Evolutionary conservation across 176 grass and related monocot genomes (phyloP), one percentile per base, ranked within the genome.

Genomic region (Lolium multiflorum): DNA sequence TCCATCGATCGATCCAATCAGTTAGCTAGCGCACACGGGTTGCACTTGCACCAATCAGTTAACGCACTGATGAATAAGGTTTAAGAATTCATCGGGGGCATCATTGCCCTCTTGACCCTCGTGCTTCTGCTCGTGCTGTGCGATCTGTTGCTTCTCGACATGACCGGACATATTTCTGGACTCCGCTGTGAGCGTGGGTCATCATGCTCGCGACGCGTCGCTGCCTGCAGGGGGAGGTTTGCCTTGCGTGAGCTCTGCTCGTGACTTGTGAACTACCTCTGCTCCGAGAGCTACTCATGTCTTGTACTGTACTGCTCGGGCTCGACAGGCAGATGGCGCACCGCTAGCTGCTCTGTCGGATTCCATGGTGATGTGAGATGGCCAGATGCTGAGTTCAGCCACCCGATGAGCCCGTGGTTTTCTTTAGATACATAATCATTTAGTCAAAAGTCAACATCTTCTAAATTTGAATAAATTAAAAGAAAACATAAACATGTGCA

Each of bases 31-130:
- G 58, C 55, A 41, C 55, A 25, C 52, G 58, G 55, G 44, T 61
- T 12, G 0, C 54, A 4, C 69, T 61, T 12, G 0, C 54, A 4
- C 69, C 82, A 83, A 83, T 83, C 69, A 68, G 79, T 52, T 52
- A 54, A 26, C 79, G 6, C 62, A 67, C 79, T 51, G 44, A 14
- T 51, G 47, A 44, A 38, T 7, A 25, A 1, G 41, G 2, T 4
- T 74, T 14, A 74, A 74, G 41, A 48, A 73, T 21, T 47, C 69
- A 47, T 22, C 71, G 43, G 11, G 2, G n/a, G 11, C 39, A 63
- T 80, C 58, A 48, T 64, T 26, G 58, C 14, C 26, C 39, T 61
- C 38, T 62, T 79, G 57, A 63, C 57, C 31, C 31, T 35, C 2
- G 31, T 35, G 31, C 3, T 28, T 44, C 4, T 75, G 73, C 68